Percentiles rank a stretch among this genome's conserved stretches.
Conservation (phyloP, 352 stramenopile genomes). For the Pythium vanterpoolii region DNA sequence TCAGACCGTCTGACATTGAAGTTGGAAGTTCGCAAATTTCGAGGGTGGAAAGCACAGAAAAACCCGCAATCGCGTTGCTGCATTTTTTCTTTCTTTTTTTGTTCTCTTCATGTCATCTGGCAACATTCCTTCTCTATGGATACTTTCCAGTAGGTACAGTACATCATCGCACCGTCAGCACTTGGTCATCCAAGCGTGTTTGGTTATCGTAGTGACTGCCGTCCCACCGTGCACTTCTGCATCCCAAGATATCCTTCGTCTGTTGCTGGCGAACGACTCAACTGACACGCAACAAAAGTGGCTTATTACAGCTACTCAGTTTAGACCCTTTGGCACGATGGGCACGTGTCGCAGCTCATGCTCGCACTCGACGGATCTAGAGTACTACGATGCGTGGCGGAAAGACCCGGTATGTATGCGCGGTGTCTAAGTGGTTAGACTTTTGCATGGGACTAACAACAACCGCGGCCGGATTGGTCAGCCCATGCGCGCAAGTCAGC, state of each 20-base stretch:
- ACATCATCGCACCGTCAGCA: no score
- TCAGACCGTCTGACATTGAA: constrained; percentile 27
- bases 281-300: no score
- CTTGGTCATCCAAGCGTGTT: no score
- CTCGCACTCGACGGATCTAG: constrained; percentile 39
- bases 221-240: no score
- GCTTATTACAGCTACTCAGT: neutral
- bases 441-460: constrained; percentile 1
- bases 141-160: no score
- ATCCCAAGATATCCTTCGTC: no score
- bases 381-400: constrained; percentile 66
- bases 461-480: no score
- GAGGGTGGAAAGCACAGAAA: neutral
- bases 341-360: constrained; percentile 57
- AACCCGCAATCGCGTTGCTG: neutral
- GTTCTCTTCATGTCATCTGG: no score
- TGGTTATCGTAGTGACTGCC: no score
- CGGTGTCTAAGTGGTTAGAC: neutral
- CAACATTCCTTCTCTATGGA: no score
- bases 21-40: constrained; percentile 9
- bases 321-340: constrained; percentile 27
- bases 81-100: constrained; percentile 16
- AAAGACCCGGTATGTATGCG: constrained; percentile 20
- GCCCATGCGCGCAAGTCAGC: constrained; percentile 3
- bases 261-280: no score